Conservation (phyloP, 2,329 filamentous ascomycete species). For the Stagonosporopsis rhizophila region DNA sequence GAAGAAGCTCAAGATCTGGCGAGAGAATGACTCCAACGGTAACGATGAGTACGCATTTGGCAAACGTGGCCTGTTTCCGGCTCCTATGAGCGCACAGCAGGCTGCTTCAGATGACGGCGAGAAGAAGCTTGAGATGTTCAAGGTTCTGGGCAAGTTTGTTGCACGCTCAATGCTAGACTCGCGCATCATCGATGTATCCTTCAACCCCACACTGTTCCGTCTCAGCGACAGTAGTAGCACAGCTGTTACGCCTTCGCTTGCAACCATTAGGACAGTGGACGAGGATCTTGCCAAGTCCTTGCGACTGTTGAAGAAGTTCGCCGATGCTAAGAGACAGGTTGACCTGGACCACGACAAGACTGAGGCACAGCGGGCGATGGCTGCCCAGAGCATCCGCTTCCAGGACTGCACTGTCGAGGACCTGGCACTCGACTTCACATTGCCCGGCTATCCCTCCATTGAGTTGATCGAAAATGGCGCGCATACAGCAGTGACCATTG, state of each 20-base stretch:
- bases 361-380: constrained; percentile 72
- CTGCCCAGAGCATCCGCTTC: constrained; percentile 73
- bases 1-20: constrained; percentile 96
- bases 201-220: constrained; percentile 98
- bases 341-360: constrained; percentile 73
- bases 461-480: constrained; percentile 80
- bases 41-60: constrained; percentile 84
- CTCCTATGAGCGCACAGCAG: constrained; percentile 84
- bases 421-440: constrained; percentile 88
- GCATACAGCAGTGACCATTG: constrained; percentile 78
- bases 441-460: constrained; percentile 85
- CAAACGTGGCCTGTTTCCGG: constrained; percentile 85
- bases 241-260: constrained; percentile 80
- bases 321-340: constrained; percentile 79
- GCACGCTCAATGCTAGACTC: constrained; percentile 98
- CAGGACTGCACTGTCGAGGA: constrained; percentile 84
- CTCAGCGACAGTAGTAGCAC: constrained; percentile 72
- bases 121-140: constrained; percentile 87
- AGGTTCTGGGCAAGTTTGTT: constrained; percentile 94
- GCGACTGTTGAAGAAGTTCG: constrained; percentile 86
- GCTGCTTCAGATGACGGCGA: constrained; percentile 78
- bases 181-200: constrained; percentile 94
- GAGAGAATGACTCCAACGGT: constrained; percentile 80
- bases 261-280: constrained; percentile 89
- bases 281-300: constrained; percentile 84